These are phyloP conservation scores for Suillus clintonianus DNA, from an alignment of 768 basidiomycete species.

Conservation along the genomic window DNA sequence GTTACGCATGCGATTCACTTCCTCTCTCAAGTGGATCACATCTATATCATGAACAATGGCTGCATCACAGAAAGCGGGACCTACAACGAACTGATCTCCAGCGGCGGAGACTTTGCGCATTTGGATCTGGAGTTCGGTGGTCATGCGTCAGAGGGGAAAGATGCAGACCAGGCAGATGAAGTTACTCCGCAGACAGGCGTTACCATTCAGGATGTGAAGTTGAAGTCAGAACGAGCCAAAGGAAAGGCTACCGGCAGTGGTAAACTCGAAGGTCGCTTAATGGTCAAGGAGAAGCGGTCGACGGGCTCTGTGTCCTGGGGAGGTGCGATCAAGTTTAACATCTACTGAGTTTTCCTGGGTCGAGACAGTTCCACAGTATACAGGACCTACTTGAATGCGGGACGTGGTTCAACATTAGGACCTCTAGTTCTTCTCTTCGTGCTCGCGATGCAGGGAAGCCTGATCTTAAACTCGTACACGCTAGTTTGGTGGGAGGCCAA, in stretches of 20 bases:
- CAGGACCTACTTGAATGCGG: constrained; percentile 57
- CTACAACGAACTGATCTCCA: constrained; percentile 50
- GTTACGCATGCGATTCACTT: constrained; percentile 61
- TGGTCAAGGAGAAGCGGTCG: constrained; percentile 62
- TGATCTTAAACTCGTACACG: constrained; percentile 64
- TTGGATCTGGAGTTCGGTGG: constrained; percentile 67
- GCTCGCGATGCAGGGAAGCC: constrained; percentile 60
- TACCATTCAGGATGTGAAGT: constrained; percentile 36
- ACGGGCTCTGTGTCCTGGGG: constrained; percentile 59
- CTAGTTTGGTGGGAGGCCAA: constrained; percentile 74
- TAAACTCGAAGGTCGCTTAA: constrained; percentile 65
- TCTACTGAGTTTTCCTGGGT: neutral
- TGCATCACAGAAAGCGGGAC: constrained; percentile 51
- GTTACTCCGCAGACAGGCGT: constrained; percentile 9
- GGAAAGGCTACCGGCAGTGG: constrained; percentile 53
- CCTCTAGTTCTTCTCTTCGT: constrained; percentile 53
- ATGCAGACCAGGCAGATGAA: constrained; percentile 32
- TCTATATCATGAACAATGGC: constrained; percentile 49
- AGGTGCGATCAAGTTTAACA: constrained; percentile 36
- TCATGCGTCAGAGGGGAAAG: constrained; percentile 32
- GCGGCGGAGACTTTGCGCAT: constrained; percentile 54
- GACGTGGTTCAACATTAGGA: constrained; percentile 47
- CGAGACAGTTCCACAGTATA: constrained; percentile 45
- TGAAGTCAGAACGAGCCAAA: constrained; percentile 36
- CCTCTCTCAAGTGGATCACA: constrained; percentile 50